Evolutionary conservation across 805 yeast species (phyloP).

Genomic region (Candida tibetensis): DNA sequence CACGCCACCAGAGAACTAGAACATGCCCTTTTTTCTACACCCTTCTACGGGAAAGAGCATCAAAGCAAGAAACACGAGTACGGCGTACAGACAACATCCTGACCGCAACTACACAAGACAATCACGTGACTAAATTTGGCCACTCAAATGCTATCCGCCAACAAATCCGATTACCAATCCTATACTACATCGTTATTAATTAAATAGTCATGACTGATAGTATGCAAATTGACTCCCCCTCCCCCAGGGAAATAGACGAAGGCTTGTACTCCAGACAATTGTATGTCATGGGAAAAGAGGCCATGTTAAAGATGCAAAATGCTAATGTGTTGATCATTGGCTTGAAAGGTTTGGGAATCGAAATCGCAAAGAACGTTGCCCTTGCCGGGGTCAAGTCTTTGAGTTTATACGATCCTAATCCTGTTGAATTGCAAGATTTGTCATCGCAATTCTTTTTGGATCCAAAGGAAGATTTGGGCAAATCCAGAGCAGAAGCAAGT

Average conservation of each 20-base stretch:
- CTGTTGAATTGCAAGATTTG: conserved; percentile 65
- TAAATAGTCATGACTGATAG: conserved; percentile 25
- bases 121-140: too few relatives aligned
- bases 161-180: too few relatives aligned
- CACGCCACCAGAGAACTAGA: too few relatives aligned
- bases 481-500: conserved; percentile 72
- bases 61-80: too few relatives aligned
- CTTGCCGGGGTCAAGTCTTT: conserved; percentile 95
- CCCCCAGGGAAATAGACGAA: conserved; percentile 67
- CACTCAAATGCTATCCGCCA: too few relatives aligned
- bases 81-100: too few relatives aligned
- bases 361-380: conserved; percentile 94
- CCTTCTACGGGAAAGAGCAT: too few relatives aligned
- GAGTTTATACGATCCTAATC: conserved; percentile 76
- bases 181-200: too few relatives aligned
- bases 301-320: conserved; percentile 94
- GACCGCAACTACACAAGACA: too few relatives aligned
- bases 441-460: conserved; percentile 84
- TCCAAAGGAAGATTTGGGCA: conserved; percentile 67
- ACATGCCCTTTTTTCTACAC: too few relatives aligned
- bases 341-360: conserved; percentile 88
- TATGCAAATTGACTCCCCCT: conserved; percentile 45
- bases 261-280: conserved; percentile 93
- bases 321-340: conserved; percentile 93
- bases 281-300: conserved; percentile 95